Evolutionary conservation across 2,329 filamentous ascomycete species (phyloP).

Genomic region (Cercospora brassicicola): DNA sequence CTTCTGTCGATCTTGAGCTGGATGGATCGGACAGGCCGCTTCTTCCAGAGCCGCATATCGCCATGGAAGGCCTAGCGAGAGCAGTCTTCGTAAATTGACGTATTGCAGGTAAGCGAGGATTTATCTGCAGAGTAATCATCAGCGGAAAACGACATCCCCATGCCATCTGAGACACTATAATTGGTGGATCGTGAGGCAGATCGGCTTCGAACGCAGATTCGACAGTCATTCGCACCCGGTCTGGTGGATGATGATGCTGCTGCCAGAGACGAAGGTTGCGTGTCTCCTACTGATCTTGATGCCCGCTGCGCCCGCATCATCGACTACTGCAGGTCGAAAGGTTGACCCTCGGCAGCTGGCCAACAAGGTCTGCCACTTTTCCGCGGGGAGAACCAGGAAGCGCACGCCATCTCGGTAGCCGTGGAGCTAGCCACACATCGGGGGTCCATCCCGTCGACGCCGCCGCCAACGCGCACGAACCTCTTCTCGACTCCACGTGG

Average conservation of each 20-base stretch:
- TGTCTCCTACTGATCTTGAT: neutral
- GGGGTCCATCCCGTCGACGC: neutral
- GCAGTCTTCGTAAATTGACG: neutral
- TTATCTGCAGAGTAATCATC: neutral
- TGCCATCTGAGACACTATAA: neutral
- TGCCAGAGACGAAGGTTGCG: neutral
- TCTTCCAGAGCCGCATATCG: neutral
- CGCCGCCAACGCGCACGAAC: neutral
- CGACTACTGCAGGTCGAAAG: neutral
- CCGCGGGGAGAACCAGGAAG: neutral
- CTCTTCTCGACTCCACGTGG: constrained; percentile 17
- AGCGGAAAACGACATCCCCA: neutral
- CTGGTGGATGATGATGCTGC: neutral
- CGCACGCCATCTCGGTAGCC: neutral
- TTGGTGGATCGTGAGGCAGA: neutral
- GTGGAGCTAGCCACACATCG: neutral
- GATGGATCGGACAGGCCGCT: neutral
- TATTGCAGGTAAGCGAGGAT: neutral
- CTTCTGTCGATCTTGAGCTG: neutral
- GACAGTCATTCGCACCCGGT: neutral
- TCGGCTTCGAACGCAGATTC: neutral
- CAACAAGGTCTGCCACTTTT: neutral
- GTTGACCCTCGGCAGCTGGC: neutral
- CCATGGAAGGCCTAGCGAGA: neutral
- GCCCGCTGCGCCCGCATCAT: neutral